Base-by-base conservation (phyloP, 805 yeast species). In the Suhomyces canberraensis region DNA sequence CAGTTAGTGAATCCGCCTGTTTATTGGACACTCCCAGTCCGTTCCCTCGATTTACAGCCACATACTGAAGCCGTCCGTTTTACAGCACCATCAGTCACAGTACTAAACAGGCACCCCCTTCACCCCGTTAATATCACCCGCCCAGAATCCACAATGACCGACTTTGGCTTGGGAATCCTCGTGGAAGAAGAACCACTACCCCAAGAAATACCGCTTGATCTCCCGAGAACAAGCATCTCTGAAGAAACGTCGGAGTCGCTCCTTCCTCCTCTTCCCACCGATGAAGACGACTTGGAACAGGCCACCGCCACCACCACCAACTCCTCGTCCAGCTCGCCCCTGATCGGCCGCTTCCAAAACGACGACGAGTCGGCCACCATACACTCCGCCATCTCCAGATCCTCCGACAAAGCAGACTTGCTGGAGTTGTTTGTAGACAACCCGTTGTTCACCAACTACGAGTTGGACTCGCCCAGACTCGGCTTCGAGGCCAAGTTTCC, bases 101-200 rank as follows among this genome's bases (percentile, higher is more conserved):
- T n/a, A n/a, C n/a, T n/a, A n/a, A n/a, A n/a, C n/a, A n/a, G n/a
- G n/a, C n/a, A n/a, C n/a, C n/a, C n/a, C n/a, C n/a, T n/a, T n/a
- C n/a, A n/a, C n/a, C n/a, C n/a, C n/a, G n/a, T n/a, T n/a, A n/a
- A n/a, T n/a, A n/a, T n/a, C n/a, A n/a, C n/a, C n/a, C n/a, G n/a
- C n/a, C n/a, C n/a, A n/a, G n/a, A n/a, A n/a, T n/a, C n/a, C n/a
- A n/a, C n/a, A 13, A 46, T 44, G 48, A 40, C 33, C 31, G 51
- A 40, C 16, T 46, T 36, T 38, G 66, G 66, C 4, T 49, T 62
- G 42, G 66, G 66, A 16, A 61, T 61, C 25, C 53, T 61, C 13
- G 32, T 61, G 13, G 68, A 62, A 41, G 65, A 60, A 35, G 44
- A 39, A 19, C 54, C 51, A 19, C 33, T 40, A 17, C 16, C 25